Percentiles rank a stretch among this genome's conserved stretches.
phyloP scores from a whole-genome alignment of 371 early-diverging fungal genomes.

The Mucor ambiguus region DNA sequence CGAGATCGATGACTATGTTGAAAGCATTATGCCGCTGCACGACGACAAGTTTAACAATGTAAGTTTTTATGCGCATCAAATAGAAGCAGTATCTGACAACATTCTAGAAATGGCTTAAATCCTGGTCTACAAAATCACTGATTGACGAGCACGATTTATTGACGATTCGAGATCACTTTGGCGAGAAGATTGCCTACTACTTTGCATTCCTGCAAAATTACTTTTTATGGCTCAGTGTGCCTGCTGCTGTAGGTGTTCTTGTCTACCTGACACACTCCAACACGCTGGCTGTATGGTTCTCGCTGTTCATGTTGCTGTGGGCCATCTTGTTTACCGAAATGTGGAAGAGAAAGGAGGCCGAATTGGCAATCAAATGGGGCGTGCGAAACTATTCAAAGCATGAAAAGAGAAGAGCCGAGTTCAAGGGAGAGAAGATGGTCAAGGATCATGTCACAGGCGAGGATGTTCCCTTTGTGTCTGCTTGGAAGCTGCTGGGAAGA shows the following conservation, averaged over 20 bases:
- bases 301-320: conserved; percentile 73
- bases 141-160: conserved; percentile 69
- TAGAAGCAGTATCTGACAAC: neutral
- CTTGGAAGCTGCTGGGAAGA: conserved; percentile 71
- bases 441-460: conserved; percentile 79
- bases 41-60: conserved; percentile 75
- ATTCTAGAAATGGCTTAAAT: conserved; percentile 68
- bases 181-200: conserved; percentile 88
- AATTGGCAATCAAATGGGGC: conserved; percentile 79
- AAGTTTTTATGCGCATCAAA: conserved; percentile 6
- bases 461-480: conserved; percentile 66
- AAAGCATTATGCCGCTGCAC: conserved; percentile 79
- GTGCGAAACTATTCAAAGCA: conserved; percentile 66
- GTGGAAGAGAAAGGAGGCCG: conserved; percentile 79
- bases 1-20: conserved; percentile 58
- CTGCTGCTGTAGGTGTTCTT: conserved; percentile 66
- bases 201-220: conserved; percentile 92
- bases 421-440: conserved; percentile 61
- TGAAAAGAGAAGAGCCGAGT: conserved; percentile 68
- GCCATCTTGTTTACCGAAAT: conserved; percentile 71
- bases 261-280: conserved; percentile 55
- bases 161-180: conserved; percentile 78
- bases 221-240: conserved; percentile 70
- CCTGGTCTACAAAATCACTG: conserved; percentile 80
- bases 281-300: conserved; percentile 66